Conservation (phyloP, 306 rosid species). For the Castanopsis chinensis region DNA sequence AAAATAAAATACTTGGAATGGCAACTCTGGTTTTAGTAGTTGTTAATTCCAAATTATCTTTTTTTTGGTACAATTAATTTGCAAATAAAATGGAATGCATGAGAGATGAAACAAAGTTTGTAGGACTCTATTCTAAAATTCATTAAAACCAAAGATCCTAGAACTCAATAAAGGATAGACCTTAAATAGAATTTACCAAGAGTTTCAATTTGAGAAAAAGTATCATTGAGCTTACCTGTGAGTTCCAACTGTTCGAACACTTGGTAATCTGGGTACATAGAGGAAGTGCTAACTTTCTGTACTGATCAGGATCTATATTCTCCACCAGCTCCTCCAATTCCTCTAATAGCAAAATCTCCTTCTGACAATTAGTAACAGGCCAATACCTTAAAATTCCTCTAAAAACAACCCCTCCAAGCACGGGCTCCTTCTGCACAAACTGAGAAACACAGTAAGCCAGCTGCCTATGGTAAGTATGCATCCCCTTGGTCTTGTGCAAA, state of each 20-base stretch:
- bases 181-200: not conserved
- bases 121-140: no score
- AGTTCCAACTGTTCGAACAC: constrained; percentile 77
- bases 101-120: not conserved
- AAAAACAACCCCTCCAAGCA: constrained; percentile 73
- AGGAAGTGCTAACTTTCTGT: constrained; percentile 74
- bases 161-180: not conserved
- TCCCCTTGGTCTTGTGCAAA: constrained; percentile 67
- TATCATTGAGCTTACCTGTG: constrained; percentile 49
- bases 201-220: not conserved
- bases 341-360: constrained; percentile 69
- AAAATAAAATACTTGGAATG: not conserved
- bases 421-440: constrained; percentile 88
- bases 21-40: not conserved
- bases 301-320: constrained; percentile 66
- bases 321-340: constrained; percentile 86
- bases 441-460: constrained; percentile 78
- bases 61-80: not conserved
- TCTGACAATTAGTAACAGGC: constrained; percentile 78
- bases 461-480: constrained; percentile 68
- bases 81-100: not conserved
- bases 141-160: not conserved
- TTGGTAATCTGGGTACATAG: constrained; percentile 61
- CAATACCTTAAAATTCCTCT: constrained; percentile 78
- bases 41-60: not conserved